Evolutionary conservation across 1,139 yeast genomes (phyloP), one percentile per base, ranked within the genome.

Genomic region (Kodamaea arcana): DNA sequence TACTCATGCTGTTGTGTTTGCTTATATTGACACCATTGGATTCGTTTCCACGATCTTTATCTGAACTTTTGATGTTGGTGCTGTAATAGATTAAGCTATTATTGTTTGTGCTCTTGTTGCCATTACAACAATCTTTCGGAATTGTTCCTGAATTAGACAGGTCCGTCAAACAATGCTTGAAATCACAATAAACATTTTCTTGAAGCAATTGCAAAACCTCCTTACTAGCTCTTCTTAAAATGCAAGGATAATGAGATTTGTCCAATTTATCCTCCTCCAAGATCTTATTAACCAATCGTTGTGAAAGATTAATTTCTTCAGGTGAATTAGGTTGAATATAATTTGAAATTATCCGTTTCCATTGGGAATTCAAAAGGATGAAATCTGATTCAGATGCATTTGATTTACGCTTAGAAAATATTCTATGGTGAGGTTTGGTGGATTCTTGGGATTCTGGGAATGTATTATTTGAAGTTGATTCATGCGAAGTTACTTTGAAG

Each of bases 241-340:
- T 52, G 13, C 44, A 32, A 0, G 78, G 78, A 10, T 65, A 56
- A 37, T 71, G 77, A 23, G 58, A 50, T 4, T 44, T 36, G 25
- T 51, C 44, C 15, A 17, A 26, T 2, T 44, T 41, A 15, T 54
- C 40, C 37, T 65, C 72, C n/a, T 42, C 38, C 8, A 62, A 45
- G 29, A 72, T 56, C 23, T 54, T 53, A 24, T 56, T 49, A 35
- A 56, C 58, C 17, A 65, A 52, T 18, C 52, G 52, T 37, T 62
- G 56, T 0, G 75, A 65, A 10, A 72, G 47, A 44, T 72, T 72
- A 37, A 72, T 65, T 47, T 72, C 76, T 29, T 55, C 60, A 4
- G 69, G 71, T 0, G 77, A 59, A 40, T 70, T 63, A 18, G 54
- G 23, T 14, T 32, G 41, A 15, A 66, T 52, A 41, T 56, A 65